Evolutionary conservation across 805 yeast genomes (phyloP), one percentile per base, ranked within the genome.

Genomic region (Suhomyces sp.): DNA sequence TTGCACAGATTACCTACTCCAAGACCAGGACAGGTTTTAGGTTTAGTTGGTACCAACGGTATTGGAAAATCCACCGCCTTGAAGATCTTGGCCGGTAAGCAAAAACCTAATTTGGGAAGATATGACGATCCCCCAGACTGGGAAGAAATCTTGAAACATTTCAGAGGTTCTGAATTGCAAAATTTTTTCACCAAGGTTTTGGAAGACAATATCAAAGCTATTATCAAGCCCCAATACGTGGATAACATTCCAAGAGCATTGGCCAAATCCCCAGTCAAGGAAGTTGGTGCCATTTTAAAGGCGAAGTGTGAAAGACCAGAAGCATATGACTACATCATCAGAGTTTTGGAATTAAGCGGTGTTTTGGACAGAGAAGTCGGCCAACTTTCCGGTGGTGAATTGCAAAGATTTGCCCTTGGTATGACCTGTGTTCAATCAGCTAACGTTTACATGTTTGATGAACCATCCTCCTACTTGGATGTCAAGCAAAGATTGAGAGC

Each of bases 401-500:
- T 93, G 61, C 98, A 93, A 72, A 82, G 98, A 72, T 93, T 93
- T 59, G 98, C 98, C 31, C 83, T 93, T 59, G 98, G 93, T 52
- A 83, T 93, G 88, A 86, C 98, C 11, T 87, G 96, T 74, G 88
- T 90, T 30, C 98, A 91, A 68, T 72, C 70, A 20, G 98, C 98
- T 38, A 85, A 88, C 51, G 98, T 93, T 28, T 93, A 93, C 70
- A 93, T 93, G 98, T 93, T 93, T 65, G 98, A 93, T 69, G 98
- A 93, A 72, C 98, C 98, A 30, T 90, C 98, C 13, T 93, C 98
- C 8, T 93, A 93, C 68, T 72, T 93, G 63, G 98, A 93, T 76
- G 98, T 93, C 48, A 93, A 93, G 69, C 98, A 93, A 70, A 91
- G 98, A 79, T 78, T 93, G 65, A 85, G 93, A 54, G 98, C 99